Evolutionary conservation across 768 basidiomycete species (phyloP).

Genomic region (Pleurotus djamor): DNA sequence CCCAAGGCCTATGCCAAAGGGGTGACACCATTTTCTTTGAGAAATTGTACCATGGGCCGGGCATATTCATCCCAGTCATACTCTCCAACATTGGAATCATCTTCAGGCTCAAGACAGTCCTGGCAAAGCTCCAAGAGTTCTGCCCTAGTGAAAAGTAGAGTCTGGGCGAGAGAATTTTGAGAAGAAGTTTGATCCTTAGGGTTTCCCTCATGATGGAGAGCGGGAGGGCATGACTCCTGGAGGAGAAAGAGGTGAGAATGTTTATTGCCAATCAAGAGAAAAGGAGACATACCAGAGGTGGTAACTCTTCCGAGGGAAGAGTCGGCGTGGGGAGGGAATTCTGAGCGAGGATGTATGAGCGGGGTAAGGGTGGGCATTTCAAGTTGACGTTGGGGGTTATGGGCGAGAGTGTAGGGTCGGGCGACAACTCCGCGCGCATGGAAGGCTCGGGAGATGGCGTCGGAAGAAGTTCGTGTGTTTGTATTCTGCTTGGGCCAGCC

Average conservation of each 20-base stretch:
- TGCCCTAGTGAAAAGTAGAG: not conserved
- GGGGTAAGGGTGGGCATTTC: too few species aligned
- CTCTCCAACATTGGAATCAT: not conserved
- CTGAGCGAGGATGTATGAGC: too few species aligned
- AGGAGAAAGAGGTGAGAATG: not conserved
- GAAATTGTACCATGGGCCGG: not conserved
- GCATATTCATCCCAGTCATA: not conserved
- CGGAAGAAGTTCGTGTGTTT: slow-evolving; percentile 15
- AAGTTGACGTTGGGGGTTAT: too few species aligned
- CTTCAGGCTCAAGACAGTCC: not conserved
- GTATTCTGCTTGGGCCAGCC: not conserved
- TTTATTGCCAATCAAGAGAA: not conserved
- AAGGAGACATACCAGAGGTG: not conserved
- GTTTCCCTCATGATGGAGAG: too few species aligned
- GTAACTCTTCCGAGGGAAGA: not conserved
- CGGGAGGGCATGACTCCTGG: not conserved
- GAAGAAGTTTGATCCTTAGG: not conserved
- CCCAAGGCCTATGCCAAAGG: too few species aligned
- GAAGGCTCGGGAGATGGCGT: too few species aligned
- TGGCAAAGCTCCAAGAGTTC: not conserved
- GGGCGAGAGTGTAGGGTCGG: too few species aligned
- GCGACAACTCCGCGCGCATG: too few species aligned
- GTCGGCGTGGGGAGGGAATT: not conserved
- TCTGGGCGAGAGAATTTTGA: not conserved
- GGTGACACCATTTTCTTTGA: not conserved